A percentile compares a stretch with the other conserved stretches of the same genome.
Conservation (phyloP, 78 protist genomes). For the Isochrysis galbana region DNA sequence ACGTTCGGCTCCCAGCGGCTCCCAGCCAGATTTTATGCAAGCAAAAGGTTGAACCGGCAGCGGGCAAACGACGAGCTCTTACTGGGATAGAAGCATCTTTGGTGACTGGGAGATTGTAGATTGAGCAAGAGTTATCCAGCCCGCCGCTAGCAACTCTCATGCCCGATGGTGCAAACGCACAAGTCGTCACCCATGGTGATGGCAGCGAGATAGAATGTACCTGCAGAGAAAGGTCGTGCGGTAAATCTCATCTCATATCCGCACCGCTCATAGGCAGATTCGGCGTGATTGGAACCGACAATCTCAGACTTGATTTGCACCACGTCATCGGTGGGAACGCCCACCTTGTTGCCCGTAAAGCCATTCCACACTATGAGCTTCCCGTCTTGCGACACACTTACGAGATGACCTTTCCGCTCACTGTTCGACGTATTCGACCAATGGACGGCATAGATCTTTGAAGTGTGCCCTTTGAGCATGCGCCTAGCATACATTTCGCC, state of each 20-base stretch:
- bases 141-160: constrained; percentile 95
- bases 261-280: too few relatives aligned
- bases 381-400: constrained; percentile 95
- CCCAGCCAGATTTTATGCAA: too few relatives aligned
- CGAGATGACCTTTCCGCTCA: constrained; percentile 73
- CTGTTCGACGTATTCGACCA: constrained; percentile 69
- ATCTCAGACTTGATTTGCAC: too few relatives aligned
- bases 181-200: constrained; percentile 95
- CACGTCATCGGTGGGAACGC: too few relatives aligned
- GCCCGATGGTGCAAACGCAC: constrained; percentile 93
- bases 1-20: too few relatives aligned
- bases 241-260: too few relatives aligned
- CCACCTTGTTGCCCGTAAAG: constrained; percentile 70
- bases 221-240: too few relatives aligned
- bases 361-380: constrained; percentile 95
- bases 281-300: too few relatives aligned
- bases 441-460: constrained; percentile 92
- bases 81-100: constrained; percentile 37
- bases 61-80: too few relatives aligned
- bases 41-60: too few relatives aligned
- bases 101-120: constrained; percentile 76
- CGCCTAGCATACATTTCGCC: too few relatives aligned
- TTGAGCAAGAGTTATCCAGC: constrained; percentile 92
- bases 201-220: constrained; percentile 91
- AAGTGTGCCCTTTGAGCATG: constrained; percentile 86